Percentiles rank a stretch among this genome's conserved stretches.
phyloP scores from a whole-genome alignment of 305 asterid species.

The Fraxinus ornus region DNA sequence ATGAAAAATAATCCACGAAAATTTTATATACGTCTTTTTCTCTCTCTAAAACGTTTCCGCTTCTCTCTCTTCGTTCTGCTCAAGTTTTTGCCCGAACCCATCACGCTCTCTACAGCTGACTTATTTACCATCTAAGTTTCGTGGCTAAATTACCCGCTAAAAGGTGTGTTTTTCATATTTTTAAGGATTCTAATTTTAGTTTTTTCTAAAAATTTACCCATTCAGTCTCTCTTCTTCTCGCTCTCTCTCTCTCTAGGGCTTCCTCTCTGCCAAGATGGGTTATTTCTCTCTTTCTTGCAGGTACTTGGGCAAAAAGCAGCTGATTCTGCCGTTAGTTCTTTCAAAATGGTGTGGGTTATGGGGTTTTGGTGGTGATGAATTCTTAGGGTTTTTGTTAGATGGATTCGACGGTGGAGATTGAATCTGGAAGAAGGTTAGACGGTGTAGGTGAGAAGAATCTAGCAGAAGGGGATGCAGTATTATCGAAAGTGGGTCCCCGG shows the following conservation, averaged over 20 bases:
- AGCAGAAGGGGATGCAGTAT: constrained; percentile 42
- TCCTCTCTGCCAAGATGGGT: constrained; percentile 45
- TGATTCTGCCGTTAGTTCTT: constrained; percentile 2
- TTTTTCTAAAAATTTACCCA: not conserved
- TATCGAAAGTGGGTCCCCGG: constrained; percentile 19
- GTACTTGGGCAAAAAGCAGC: constrained; percentile 24
- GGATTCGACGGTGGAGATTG: constrained; percentile 45
- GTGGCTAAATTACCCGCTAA: constrained; percentile 74
- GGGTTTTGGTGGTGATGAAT: constrained; percentile 14
- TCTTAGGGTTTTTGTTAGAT: constrained; percentile 26
- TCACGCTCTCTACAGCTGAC: constrained; percentile 15
- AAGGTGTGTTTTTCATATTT: constrained; percentile 45
- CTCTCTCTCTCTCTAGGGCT: constrained; percentile 36
- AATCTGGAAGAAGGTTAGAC: constrained; percentile 41
- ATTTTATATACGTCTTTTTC: constrained; percentile 11
- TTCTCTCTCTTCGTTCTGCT: constrained; percentile 38
- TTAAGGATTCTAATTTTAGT: constrained; percentile 36
- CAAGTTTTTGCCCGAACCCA: constrained; percentile 33
- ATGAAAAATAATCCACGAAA: not conserved
- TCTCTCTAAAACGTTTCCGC: constrained; percentile 11
- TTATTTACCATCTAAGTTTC: constrained; percentile 30
- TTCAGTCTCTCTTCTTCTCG: not conserved
- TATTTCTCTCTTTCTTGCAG: constrained; percentile 49
- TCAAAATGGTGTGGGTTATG: constrained; percentile 37
- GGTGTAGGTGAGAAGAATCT: constrained; percentile 57